A percentile compares a stretch with the other conserved stretches of the same genome.
These are phyloP conservation scores for Pharnaceum exiguum DNA, from an alignment of 148 eudicot species.

Conservation along the genomic window DNA sequence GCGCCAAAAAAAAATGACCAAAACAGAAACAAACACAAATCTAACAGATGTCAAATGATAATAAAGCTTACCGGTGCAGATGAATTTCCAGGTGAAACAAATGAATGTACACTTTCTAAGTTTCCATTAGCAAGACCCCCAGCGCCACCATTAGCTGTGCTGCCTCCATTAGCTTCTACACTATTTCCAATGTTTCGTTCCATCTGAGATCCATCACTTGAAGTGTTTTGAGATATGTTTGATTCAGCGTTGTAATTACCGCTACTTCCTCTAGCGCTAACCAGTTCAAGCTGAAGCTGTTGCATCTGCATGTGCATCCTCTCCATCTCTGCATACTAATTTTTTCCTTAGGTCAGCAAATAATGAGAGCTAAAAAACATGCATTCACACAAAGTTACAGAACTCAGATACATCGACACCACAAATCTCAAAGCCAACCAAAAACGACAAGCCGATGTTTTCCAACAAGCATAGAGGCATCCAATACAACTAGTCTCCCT, in stretches of 20 bases:
- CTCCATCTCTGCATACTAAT: slow-evolving; percentile 86
- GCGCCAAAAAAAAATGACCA: neutral
- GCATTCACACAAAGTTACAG: neutral
- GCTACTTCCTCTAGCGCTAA: slow-evolving; percentile 54
- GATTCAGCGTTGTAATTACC: slow-evolving; percentile 42
- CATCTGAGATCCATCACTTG: slow-evolving; percentile 47
- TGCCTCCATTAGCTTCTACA: slow-evolving; percentile 47
- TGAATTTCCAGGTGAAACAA: slow-evolving; percentile 43
- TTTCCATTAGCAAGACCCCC: slow-evolving; percentile 49
- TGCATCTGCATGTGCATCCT: slow-evolving; percentile 78
- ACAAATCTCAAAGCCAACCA: too few relatives aligned
- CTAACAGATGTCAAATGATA: neutral
- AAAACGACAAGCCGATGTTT: too few relatives aligned
- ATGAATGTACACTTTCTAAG: slow-evolving; percentile 41
- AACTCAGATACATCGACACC: neutral
- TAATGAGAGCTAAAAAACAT: neutral
- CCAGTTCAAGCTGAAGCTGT: slow-evolving; percentile 77
- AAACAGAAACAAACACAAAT: neutral
- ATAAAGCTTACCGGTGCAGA: slow-evolving; percentile 44
- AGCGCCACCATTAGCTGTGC: slow-evolving; percentile 30
- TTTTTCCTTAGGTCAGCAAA: neutral
- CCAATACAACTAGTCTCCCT: too few relatives aligned
- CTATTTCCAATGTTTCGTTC: slow-evolving; percentile 50
- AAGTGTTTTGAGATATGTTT: slow-evolving; percentile 30
- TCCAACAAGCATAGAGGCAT: too few relatives aligned